A percentile compares a stretch with the other conserved stretches of the same genome.
phyloP scores from a whole-genome alignment of 1,139 yeast species.

The Saccharomycopsis crataegensis region DNA sequence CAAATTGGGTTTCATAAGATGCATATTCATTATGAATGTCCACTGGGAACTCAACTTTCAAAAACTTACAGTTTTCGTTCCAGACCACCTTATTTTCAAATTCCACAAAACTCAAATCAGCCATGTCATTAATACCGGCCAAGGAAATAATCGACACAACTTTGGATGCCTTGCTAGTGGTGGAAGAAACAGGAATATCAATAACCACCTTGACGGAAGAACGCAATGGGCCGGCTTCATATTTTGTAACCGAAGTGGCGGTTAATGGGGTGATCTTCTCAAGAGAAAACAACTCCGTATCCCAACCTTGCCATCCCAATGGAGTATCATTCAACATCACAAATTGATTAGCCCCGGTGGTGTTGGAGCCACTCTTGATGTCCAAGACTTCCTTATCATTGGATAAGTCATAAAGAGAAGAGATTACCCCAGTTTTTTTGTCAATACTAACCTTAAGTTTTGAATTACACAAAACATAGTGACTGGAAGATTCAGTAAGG shows the following conservation, averaged over 20 bases:
- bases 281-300: slow-evolving; percentile 81
- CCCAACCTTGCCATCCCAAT: slow-evolving; percentile 92
- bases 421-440: slow-evolving; percentile 51
- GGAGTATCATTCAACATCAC: slow-evolving; percentile 86
- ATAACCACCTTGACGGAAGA: slow-evolving; percentile 50
- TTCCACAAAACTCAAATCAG: slow-evolving; percentile 33
- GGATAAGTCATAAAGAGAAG: slow-evolving; percentile 56
- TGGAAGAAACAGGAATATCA: slow-evolving; percentile 35
- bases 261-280: slow-evolving; percentile 52
- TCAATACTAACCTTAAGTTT: slow-evolving; percentile 51
- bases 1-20: slow-evolving; percentile 88
- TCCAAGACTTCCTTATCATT: slow-evolving; percentile 65
- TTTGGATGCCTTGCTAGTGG: slow-evolving; percentile 44
- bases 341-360: slow-evolving; percentile 66
- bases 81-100: slow-evolving; percentile 72
- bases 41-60: slow-evolving; percentile 93
- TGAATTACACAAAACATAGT: slow-evolving; percentile 46
- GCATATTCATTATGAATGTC: slow-evolving; percentile 70
- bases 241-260: slow-evolving; percentile 43
- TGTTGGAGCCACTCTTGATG: slow-evolving; percentile 39
- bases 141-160: slow-evolving; percentile 68
- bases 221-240: slow-evolving; percentile 49
- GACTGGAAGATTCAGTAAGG: slow-evolving; percentile 33
- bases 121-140: slow-evolving; percentile 40
- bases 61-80: slow-evolving; percentile 81